Conservation (phyloP, 257 asterid species). For the Solanum pennellii region DNA sequence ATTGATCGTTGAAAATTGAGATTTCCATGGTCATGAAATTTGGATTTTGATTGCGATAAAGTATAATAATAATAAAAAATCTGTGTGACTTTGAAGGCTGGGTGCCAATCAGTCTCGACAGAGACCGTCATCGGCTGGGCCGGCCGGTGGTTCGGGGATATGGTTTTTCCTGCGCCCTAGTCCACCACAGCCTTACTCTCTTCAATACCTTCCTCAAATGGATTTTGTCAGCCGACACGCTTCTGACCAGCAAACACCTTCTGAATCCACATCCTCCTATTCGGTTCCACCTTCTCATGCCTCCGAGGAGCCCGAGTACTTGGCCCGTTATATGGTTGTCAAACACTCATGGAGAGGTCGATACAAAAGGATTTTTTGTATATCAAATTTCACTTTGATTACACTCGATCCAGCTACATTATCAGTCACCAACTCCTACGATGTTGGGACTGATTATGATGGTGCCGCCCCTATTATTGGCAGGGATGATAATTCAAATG, state of each 20-base stretch:
- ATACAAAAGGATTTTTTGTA: slow-evolving; percentile 80
- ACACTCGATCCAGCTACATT: slow-evolving; percentile 80
- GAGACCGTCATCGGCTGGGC: slow-evolving; percentile 66
- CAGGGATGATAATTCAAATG: slow-evolving; percentile 65
- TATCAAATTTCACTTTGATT: slow-evolving; percentile 47
- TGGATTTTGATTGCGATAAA: slow-evolving; percentile 5
- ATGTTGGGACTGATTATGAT: slow-evolving; percentile 72
- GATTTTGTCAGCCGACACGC: slow-evolving; percentile 68
- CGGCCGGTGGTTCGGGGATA: slow-evolving; percentile 77
- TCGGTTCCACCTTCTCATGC: slow-evolving; percentile 19
- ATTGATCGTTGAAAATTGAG: not conserved
- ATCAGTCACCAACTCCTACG: slow-evolving; percentile 76
- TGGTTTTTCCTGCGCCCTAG: slow-evolving; percentile 79
- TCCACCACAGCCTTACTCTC: slow-evolving; percentile 62
- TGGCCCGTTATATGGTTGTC: slow-evolving; percentile 69
- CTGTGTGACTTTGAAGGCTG: slow-evolving; percentile 47
- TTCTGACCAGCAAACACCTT: slow-evolving; percentile 11
- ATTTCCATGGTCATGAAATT: slow-evolving; percentile 6
- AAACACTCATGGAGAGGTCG: slow-evolving; percentile 99
- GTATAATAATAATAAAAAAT: no score
- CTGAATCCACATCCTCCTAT: slow-evolving; percentile 21
- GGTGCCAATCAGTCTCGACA: slow-evolving; percentile 99
- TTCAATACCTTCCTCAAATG: slow-evolving; percentile 80
- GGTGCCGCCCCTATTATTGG: slow-evolving; percentile 83
- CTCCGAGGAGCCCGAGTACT: slow-evolving; percentile 77